phyloP scores from a whole-genome alignment of 1,284 basidiomycete species.

The Chiua sp. region DNA sequence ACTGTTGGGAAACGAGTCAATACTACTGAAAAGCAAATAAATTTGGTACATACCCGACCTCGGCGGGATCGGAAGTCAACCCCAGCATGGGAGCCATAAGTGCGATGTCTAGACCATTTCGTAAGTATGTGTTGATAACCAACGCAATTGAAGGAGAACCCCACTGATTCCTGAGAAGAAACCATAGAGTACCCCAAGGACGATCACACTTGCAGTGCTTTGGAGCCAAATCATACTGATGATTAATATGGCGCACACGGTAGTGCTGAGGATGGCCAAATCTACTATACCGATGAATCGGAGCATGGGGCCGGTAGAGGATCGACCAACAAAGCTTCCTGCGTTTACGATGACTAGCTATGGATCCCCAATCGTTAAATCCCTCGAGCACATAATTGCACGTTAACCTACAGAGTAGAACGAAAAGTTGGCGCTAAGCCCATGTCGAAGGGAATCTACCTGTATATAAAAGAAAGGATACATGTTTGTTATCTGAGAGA shows the following conservation, averaged over 20 bases:
- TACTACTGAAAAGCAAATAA: no score
- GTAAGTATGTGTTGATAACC: neutral
- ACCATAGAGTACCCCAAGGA: conserved; percentile 55
- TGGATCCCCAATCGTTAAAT: no score
- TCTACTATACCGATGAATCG: conserved; percentile 46
- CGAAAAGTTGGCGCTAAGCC: conserved; percentile 26
- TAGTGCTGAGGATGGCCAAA: conserved; percentile 40
- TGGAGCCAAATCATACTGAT: conserved; percentile 49
- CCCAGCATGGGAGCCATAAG: neutral
- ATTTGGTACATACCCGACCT: neutral
- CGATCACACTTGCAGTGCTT: conserved; percentile 43
- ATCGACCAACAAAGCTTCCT: conserved; percentile 42
- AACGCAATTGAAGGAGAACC: no score
- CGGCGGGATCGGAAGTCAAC: neutral
- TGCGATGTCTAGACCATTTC: neutral
- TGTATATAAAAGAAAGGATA: conserved; percentile 40
- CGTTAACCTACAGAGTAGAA: conserved; percentile 34
- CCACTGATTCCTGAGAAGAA: conserved; percentile 46
- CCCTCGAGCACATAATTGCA: neutral
- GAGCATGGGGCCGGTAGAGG: conserved; percentile 32
- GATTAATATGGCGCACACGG: conserved; percentile 36
- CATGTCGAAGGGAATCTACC: conserved; percentile 32
- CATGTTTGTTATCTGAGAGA: conserved; percentile 24
- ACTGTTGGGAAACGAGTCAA: no score
- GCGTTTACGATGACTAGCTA: conserved; percentile 52